Base-by-base conservation (phyloP, 2,329 filamentous ascomycete species). In the Arthrobotrys entomopaga region DNA sequence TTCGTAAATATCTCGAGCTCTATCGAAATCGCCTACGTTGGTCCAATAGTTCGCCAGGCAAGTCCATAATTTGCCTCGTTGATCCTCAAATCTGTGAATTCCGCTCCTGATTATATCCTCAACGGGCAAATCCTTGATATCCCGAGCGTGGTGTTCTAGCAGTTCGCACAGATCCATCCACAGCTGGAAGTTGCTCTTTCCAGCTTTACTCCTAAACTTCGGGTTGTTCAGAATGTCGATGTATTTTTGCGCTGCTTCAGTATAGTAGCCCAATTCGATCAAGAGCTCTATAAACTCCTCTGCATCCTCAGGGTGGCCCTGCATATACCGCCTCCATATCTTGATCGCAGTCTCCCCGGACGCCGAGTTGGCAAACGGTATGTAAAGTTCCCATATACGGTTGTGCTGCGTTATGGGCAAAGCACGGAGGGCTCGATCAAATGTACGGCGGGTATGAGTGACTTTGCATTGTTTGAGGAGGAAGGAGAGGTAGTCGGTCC, bases 161-260 rank as follows among this genome's bases (percentile, higher is more conserved):
- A 98, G 82, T 79, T 99, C 95, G 40, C 98, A 89, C 92, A 99
- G 96, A 81, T 99, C 95, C 76, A 89, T 95, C 95, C 95, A 99
- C 56, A 99, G 86, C 81, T 99, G 93, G 81, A 96, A 99, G 76
- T 94, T 92, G 0, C 95, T 94, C 82, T 97, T 97, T 72, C 91
- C 91, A 77, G 95, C 89, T 82, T 96, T 97, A 83, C 94, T 98
- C 80, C 89, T 88, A 82, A 99, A 98, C 40, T 89, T 89, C 2
- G 91, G 87, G 79, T 97, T 93, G 84, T 98, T 93, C 79, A 99
- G 86, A 60, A 98, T 89, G 54, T 92, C 88, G 81, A 98, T 96
- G 82, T 97, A 99, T 77, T 90, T 90, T 81, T 90, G 90, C 65
- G 96, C 91, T 3, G 95, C 95, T 80, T 98, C 93, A 0, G 92